Evolutionary conservation across 202 grass and related monocot genomes (phyloP), one percentile per base, ranked within the genome.

Genomic region (Panicum hallii): DNA sequence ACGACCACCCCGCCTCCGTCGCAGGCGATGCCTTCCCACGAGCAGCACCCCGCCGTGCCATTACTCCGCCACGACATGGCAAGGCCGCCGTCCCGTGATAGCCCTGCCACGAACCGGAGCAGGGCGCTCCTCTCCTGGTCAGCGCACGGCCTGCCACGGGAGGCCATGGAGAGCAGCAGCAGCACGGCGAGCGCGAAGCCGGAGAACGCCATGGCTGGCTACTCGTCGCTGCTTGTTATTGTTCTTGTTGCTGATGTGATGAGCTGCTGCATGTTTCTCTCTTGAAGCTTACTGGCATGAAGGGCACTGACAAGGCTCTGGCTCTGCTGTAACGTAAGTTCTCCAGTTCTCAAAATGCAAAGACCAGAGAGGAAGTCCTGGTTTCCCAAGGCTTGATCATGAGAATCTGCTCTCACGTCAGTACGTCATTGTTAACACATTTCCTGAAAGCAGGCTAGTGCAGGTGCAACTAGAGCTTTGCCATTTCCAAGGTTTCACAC

Each of bases 1-100:
- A 47, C 26, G 30, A 88, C 52, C 5, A 22, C 28, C 32, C 17
- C 54, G 30, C 61, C 56, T 11, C n/a, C 20, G 0, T 36, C 63
- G 23, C 90, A 92, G 81, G 43, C 17, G 42, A 89, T 72, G 9
- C 90, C 90, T 80, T 92, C 87, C 90, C 87, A 92, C 1, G 15
- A 17, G 67, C 90, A 92, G 57, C 90, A 89, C 28, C 83, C 53
- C 0, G 20, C 61, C 1, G 15, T 73, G 47, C 16, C 42, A n/a
- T 50, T 19, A 2, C 5, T 16, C 7, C 7, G 5, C 83, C 74
- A 85, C 0, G 63, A 78, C 4, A 5, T 8, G 11, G 22, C 10
- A 1, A 61, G 57, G 83, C 72, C 74, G 9, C 60, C 41, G 22
- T 81, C 46, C 7, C 17, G 8, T 1, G 86, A 83, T 0, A 68